Percentiles rank a stretch among this genome's conserved stretches.
phyloP scores from a whole-genome alignment of 2,329 filamentous ascomycete species.

The Cladorrhinum sp. region DNA sequence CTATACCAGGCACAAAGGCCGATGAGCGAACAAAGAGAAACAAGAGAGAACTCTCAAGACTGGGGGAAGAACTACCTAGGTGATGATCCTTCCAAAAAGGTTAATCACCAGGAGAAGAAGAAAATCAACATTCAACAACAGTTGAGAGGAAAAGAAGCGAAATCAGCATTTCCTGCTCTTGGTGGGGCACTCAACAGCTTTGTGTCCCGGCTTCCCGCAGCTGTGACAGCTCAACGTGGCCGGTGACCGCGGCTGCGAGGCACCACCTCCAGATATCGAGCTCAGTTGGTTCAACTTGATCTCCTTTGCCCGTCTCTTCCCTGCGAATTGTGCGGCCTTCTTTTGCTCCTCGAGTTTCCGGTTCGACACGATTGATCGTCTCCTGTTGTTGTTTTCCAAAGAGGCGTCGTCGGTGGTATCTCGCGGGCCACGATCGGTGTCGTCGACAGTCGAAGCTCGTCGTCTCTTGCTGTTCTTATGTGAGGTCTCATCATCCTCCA shows the following conservation, averaged over 20 bases:
- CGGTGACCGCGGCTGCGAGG: conserved; percentile 28
- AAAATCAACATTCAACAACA: background rate
- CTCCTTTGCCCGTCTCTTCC: conserved; percentile 61
- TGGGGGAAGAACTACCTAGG: too few species aligned
- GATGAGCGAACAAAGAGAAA: too few species aligned
- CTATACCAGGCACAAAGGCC: too few species aligned
- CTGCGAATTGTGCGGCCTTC: conserved; percentile 50
- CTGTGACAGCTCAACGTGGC: conserved; percentile 52
- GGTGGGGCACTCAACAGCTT: conserved; percentile 52
- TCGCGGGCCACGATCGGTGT: conserved; percentile 28
- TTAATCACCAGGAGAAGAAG: background rate
- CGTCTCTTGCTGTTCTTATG: conserved; percentile 21
- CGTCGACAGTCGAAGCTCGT: conserved; percentile 2
- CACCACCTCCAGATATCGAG: conserved; percentile 53
- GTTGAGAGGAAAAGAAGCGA: background rate
- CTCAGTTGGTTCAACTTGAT: conserved; percentile 61
- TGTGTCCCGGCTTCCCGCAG: conserved; percentile 62
- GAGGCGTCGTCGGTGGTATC: conserved; percentile 5
- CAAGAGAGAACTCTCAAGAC: too few species aligned
- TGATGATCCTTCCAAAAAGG: background rate
- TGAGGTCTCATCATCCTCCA: background rate
- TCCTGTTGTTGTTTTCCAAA: conserved; percentile 16
- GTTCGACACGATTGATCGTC: conserved; percentile 27
- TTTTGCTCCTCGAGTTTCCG: conserved; percentile 48
- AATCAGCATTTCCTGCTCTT: conserved; percentile 27